Evolutionary conservation across 116 monocot genomes (phyloP).

Genomic region (Dioscorea cayenensis): DNA sequence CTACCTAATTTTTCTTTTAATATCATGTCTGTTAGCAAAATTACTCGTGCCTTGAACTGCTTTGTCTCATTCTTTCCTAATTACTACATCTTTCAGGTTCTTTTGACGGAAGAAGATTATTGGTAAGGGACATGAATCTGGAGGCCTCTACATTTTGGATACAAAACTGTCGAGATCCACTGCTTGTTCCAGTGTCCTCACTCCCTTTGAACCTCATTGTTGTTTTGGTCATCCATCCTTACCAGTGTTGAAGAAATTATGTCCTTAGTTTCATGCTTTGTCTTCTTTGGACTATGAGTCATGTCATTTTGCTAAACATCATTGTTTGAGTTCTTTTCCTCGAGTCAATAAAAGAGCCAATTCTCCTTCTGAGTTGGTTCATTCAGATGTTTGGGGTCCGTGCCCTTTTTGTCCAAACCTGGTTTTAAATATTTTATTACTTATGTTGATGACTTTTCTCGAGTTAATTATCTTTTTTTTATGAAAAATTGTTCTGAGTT

Average conservation of each 20-base stretch:
- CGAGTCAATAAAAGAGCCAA: too few relatives aligned
- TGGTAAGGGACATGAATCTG: neutral
- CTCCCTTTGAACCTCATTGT: neutral
- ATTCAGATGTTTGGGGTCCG: neutral
- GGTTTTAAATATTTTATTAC: constrained; percentile 11
- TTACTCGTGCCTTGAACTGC: too few relatives aligned
- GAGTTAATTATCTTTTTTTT: constrained; percentile 13
- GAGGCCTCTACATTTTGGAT: neutral
- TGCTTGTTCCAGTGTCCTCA: neutral
- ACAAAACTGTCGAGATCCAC: neutral
- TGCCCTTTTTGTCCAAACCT: neutral
- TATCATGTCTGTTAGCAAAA: too few relatives aligned
- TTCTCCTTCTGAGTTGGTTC: too few relatives aligned
- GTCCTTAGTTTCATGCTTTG: too few relatives aligned
- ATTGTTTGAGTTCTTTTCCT: too few relatives aligned
- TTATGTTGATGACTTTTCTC: constrained; percentile 15
- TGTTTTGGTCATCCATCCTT: neutral
- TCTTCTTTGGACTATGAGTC: neutral
- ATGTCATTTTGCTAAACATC: neutral
- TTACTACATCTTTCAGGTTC: neutral
- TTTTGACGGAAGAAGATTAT: neutral
- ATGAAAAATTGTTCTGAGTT: neutral
- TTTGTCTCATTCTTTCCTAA: too few relatives aligned
- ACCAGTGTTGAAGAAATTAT: neutral
- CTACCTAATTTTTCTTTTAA: too few relatives aligned